Base-by-base conservation (phyloP, 1,284 basidiomycete species). In the Testicularia cyperi region DNA sequence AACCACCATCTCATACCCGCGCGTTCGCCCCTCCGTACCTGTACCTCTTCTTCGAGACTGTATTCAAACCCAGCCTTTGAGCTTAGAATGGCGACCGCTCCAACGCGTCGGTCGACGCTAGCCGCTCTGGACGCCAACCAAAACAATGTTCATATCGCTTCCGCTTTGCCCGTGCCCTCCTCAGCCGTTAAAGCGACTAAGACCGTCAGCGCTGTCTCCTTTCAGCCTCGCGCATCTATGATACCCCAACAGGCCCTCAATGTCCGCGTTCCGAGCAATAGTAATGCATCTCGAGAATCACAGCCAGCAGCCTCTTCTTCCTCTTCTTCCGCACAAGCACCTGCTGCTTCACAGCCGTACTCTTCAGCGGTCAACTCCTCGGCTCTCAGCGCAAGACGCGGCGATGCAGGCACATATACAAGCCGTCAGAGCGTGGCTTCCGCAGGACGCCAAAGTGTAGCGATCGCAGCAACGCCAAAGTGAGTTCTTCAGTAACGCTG, bases 61-160 rank as follows among this genome's bases (percentile, higher is more conserved):
- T n/a, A n/a, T n/a, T n/a, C n/a, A n/a, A n/a, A n/a, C n/a, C n/a
- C n/a, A n/a, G n/a, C n/a, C n/a, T n/a, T n/a, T n/a, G n/a, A n/a
- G 33, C 25, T 35, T 25, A 48, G 18, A n/a, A 64, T 64, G 61
- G 39, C 54, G 26, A 53, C 42, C 39, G 42, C 48, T n/a, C 44
- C 48, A 38, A 45, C 44, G 33, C 68, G 65, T 36, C 65, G 68
- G 5, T 62, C 56, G 48, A 70, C 65, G 40, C 61, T 70, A 8
- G 65, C 62, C 18, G 61, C 62, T 10, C 52, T 70, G 32, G 68
- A 70, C 25, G 39, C 62, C n/a, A 70, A 70, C 33, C 57, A 63
- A 43, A 64, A 58, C 46, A 45, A 58, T 47, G 61, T 49, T n/a
- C 49, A 58, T 16, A 38, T 58, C 26, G 18, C 36, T 9, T 68